phyloP scores from a whole-genome alignment of 2,329 filamentous ascomycete species.

The Nemania sp. region DNA sequence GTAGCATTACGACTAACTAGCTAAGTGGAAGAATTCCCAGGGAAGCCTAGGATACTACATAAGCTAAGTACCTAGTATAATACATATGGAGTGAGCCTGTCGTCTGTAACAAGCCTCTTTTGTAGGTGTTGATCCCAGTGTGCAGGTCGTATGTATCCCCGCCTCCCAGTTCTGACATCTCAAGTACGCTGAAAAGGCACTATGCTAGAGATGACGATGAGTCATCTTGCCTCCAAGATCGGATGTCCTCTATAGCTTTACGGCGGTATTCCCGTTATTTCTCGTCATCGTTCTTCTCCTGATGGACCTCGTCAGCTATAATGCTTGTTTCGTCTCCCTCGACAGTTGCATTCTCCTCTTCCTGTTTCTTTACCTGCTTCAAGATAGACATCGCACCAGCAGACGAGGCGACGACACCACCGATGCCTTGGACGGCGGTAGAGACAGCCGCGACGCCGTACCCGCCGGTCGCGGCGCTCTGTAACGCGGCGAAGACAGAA shows the following conservation, averaged over 20 bases:
- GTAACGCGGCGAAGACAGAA: conserved; percentile 42
- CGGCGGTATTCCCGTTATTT: not conserved
- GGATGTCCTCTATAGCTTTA: not conserved
- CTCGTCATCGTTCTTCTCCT: not conserved
- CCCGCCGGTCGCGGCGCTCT: conserved; percentile 44
- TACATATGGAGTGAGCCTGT: too few species aligned
- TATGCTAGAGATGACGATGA: not conserved
- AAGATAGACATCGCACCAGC: not conserved
- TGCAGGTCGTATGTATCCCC: too few species aligned
- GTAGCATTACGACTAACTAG: too few species aligned
- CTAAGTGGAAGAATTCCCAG: too few species aligned
- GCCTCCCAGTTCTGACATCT: not conserved
- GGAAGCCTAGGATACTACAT: too few species aligned
- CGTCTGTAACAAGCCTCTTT: too few species aligned
- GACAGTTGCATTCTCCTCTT: not conserved
- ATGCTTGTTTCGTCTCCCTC: not conserved
- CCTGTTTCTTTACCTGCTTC: not conserved
- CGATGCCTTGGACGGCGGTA: conserved; percentile 33
- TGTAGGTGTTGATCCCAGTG: too few species aligned
- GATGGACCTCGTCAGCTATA: not conserved
- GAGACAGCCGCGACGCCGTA: conserved; percentile 44
- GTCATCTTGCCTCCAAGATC: not conserved
- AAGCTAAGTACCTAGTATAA: too few species aligned
- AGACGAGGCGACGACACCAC: conserved; percentile 11
- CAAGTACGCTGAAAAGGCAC: not conserved